These are phyloP conservation scores for Sarcodon sp. DNA, from an alignment of 768 basidiomycete genomes.

Conservation along the genomic window DNA sequence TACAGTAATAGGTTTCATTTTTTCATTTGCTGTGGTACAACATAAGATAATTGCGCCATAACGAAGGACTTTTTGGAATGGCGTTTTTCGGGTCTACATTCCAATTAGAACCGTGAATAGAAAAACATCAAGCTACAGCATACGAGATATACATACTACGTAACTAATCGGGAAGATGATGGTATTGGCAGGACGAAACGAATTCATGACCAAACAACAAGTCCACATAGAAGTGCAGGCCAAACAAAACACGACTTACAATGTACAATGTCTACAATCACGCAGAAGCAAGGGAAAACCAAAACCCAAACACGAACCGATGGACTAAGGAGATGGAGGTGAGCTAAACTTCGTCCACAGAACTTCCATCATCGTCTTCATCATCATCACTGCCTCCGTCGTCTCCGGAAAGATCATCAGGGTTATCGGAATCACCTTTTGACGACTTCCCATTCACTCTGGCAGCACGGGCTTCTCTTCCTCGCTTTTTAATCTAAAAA, in stretches of 20 bases:
- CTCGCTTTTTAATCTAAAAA: conserved; percentile 17
- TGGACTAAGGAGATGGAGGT: not conserved
- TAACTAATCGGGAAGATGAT: no score
- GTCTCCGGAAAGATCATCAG: conserved; percentile 7
- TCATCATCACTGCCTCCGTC: conserved; percentile 17
- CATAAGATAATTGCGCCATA: no score
- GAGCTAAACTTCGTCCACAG: not conserved
- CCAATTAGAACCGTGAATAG: no score
- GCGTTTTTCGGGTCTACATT: no score
- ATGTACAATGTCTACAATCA: not conserved
- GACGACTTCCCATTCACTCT: conserved; percentile 3
- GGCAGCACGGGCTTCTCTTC: conserved; percentile 11
- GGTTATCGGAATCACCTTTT: not conserved
- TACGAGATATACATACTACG: no score
- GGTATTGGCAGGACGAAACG: not conserved
- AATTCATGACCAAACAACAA: not conserved
- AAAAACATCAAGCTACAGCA: no score
- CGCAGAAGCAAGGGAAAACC: not conserved
- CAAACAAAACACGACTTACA: not conserved
- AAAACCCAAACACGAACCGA: not conserved
- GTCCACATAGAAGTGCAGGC: not conserved
- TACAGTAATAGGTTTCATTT: not conserved
- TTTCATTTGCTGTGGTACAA: not conserved
- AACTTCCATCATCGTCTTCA: conserved; percentile 2
- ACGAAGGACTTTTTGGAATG: no score